phyloP scores from a whole-genome alignment of 2,329 filamentous ascomycete genomes.

The Ceratocystis papillata region DNA sequence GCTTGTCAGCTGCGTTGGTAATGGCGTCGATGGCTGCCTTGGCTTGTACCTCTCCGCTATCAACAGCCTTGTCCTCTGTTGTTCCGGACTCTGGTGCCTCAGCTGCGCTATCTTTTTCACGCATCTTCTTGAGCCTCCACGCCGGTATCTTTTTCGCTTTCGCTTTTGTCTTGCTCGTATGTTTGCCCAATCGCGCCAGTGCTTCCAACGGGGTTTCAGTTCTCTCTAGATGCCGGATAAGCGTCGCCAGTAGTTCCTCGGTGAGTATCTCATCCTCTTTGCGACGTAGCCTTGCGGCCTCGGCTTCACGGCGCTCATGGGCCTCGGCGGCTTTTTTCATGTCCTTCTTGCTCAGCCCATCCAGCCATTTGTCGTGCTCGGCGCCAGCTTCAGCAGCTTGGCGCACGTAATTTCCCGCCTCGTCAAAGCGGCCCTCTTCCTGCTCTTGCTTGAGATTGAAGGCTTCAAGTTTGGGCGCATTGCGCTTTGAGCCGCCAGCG shows the following conservation, averaged over 20 bases:
- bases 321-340: slow-evolving; percentile 81
- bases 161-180: slow-evolving; percentile 42
- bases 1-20: slow-evolving; percentile 78
- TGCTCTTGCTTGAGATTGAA: slow-evolving; percentile 90
- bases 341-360: slow-evolving; percentile 86
- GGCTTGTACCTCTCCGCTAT: slow-evolving; percentile 58
- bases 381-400: slow-evolving; percentile 84
- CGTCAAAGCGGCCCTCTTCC: slow-evolving; percentile 87
- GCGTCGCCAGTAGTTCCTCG: slow-evolving; percentile 57
- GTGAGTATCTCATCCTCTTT: slow-evolving; percentile 65
- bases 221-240: slow-evolving; percentile 64
- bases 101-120: slow-evolving; percentile 39
- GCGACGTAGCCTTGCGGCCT: slow-evolving; percentile 58
- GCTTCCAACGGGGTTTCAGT: slow-evolving; percentile 85
- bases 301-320: slow-evolving; percentile 71
- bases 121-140: slow-evolving; percentile 60
- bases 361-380: slow-evolving; percentile 82
- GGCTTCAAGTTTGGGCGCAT: slow-evolving; percentile 87
- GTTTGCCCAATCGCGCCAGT: slow-evolving; percentile 65
- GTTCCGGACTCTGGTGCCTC: slow-evolving; percentile 45
- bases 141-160: slow-evolving; percentile 49
- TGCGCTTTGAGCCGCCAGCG: slow-evolving; percentile 77
- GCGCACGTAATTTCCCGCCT: slow-evolving; percentile 79
- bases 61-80: slow-evolving; percentile 56
- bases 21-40: slow-evolving; percentile 68